phyloP scores from a whole-genome alignment of 192 early-diverging fungal genomes.

The Funneliformis mosseae region DNA sequence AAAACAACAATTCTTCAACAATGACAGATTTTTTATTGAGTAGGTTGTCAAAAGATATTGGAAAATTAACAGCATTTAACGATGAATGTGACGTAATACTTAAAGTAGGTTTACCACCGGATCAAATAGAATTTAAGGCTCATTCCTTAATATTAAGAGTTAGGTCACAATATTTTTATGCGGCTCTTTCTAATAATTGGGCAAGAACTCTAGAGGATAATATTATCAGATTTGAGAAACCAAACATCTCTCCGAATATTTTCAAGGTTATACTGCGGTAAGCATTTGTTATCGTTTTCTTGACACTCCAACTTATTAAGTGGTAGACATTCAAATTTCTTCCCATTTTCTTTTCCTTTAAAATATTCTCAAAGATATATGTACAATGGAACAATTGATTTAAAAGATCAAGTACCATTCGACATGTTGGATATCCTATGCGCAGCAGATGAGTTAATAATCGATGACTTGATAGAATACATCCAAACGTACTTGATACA shows the following conservation, averaged over 20 bases:
- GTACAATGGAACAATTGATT: constrained; percentile 1
- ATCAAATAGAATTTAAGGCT: constrained; percentile 10
- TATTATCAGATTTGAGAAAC: constrained; percentile 20
- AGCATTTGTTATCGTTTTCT: neutral
- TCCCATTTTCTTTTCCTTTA: neutral
- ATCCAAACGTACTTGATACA: constrained; percentile 10
- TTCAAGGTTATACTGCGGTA: neutral
- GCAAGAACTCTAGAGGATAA: neutral
- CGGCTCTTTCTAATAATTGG: constrained; percentile 6
- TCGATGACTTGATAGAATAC: constrained; percentile 5
- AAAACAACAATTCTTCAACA: neutral
- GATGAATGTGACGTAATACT: neutral
- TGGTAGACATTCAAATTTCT: neutral
- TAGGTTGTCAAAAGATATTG: neutral
- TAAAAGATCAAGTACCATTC: neutral
- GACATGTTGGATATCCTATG: constrained; percentile 12
- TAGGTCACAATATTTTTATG: neutral
- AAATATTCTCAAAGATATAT: neutral
- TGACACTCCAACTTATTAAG: neutral
- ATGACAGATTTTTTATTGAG: neutral
- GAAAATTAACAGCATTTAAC: neutral
- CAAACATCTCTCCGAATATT: constrained; percentile 1
- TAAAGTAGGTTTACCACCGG: neutral
- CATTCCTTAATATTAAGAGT: constrained; percentile 23
- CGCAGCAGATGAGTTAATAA: constrained; percentile 25